These are phyloP conservation scores for Penicillium desertorum DNA, from an alignment of 495 filamentous ascomycete genomes.

Conservation along the genomic window DNA sequence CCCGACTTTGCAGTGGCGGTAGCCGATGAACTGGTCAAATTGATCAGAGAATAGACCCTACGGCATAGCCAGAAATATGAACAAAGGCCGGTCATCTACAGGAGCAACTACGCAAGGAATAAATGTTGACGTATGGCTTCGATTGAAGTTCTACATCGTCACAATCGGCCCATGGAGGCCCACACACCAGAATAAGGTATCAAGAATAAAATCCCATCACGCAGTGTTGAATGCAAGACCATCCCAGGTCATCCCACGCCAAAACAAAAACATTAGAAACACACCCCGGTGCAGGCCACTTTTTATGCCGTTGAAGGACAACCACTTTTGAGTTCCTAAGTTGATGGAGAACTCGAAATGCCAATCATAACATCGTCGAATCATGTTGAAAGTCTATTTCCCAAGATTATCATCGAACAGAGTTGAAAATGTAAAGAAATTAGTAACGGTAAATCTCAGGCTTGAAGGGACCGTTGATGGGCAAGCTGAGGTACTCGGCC, in stretches of 20 bases:
- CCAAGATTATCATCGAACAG: slow-evolving; percentile 37
- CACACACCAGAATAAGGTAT: slow-evolving; percentile 24
- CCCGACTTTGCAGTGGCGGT: slow-evolving; percentile 35
- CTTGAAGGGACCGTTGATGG: slow-evolving; percentile 90
- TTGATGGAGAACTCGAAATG: slow-evolving; percentile 49
- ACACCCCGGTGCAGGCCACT: slow-evolving; percentile 47
- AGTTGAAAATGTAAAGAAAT: slow-evolving; percentile 30
- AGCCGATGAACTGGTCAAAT: slow-evolving; percentile 24
- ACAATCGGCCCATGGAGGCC: slow-evolving; percentile 20
- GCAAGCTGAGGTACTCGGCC: slow-evolving; percentile 89
- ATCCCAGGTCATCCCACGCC: slow-evolving; percentile 42
- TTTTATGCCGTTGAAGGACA: slow-evolving; percentile 67
- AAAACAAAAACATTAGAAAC: slow-evolving; percentile 34
- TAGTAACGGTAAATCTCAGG: slow-evolving; percentile 68
- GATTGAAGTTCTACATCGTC: slow-evolving; percentile 19
- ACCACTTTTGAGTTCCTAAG: slow-evolving; percentile 55
- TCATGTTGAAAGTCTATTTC: slow-evolving; percentile 62
- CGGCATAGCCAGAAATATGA: not conserved
- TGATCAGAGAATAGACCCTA: slow-evolving; percentile 15
- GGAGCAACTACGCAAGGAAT: slow-evolving; percentile 5
- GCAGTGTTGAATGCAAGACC: slow-evolving; percentile 53
- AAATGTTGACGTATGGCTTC: slow-evolving; percentile 16
- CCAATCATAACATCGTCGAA: slow-evolving; percentile 61
- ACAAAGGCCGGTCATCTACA: not conserved
- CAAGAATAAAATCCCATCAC: slow-evolving; percentile 37